Percentiles rank a stretch among this genome's conserved stretches.
Evolutionary conservation across 306 rosid species (phyloP).

Genomic region (Gleditsia sinensis): DNA sequence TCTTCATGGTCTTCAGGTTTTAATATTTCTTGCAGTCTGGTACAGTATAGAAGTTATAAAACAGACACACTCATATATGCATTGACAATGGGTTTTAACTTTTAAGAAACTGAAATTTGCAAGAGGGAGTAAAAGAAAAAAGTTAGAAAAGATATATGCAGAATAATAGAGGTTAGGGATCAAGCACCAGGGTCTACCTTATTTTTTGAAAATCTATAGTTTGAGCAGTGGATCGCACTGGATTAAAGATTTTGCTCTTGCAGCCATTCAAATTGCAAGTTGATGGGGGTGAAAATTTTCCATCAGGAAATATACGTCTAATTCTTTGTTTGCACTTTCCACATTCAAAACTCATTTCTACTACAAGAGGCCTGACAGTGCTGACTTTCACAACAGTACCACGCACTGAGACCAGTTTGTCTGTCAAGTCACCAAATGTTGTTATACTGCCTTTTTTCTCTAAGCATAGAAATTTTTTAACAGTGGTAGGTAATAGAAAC

Average conservation of each 20-base stretch:
- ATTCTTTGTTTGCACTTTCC: constrained; percentile 73
- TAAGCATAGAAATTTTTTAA: constrained; percentile 5
- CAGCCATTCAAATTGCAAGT: constrained; percentile 78
- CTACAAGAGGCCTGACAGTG: constrained; percentile 74
- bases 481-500: neutral
- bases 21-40: constrained; percentile 79
- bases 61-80: neutral
- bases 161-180: constrained; percentile 16
- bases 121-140: neutral
- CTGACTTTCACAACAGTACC: constrained; percentile 92
- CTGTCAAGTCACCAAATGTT: constrained; percentile 47
- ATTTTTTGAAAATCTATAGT: constrained; percentile 89
- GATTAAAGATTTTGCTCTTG: constrained; percentile 82
- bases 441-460: constrained; percentile 18
- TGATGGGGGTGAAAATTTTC: constrained; percentile 83
- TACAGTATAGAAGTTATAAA: constrained; percentile 4
- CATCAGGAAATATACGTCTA: constrained; percentile 73
- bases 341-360: constrained; percentile 79
- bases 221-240: constrained; percentile 72
- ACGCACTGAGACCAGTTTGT: constrained; percentile 89
- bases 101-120: constrained; percentile 8
- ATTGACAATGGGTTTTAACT: constrained; percentile 15
- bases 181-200: constrained; percentile 54
- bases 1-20: constrained; percentile 93
- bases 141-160: neutral